Base-by-base conservation (phyloP, 805 yeast species). In the Ogataea neopini region DNA sequence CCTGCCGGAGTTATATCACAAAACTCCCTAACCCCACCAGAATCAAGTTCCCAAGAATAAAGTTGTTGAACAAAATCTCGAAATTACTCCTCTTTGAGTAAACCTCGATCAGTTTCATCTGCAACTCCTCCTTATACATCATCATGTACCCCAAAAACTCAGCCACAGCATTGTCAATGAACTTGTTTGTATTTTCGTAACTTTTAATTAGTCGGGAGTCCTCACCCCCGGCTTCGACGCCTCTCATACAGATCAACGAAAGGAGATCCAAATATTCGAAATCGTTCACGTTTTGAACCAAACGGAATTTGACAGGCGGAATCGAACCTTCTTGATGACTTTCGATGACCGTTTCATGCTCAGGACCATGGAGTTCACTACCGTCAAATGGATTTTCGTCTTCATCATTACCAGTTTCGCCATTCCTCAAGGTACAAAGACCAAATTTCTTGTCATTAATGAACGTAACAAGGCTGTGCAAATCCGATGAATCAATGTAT, bases 401-500 rank as follows among this genome's bases (percentile, higher is more conserved):
- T 2, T 46, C 36, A 2, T 53, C 60, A 14, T 38, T 45, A 18
- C 22, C 25, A 17, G 50, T 48, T 14, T 43, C 43, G 9, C 22
- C 22, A 9, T 15, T n/a, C 34, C 34, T 7, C 34, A 34, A 18
- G 3, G 62, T 54, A 11, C 62, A 54, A 13, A 57, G 48, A 4
- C 68, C 68, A 48, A 56, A 60, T 29, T 61, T 69, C 56, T 67
- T 73, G 51, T 71, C 72, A 56, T 86, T 86, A 34, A 86, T 76
- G 51, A 77, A 84, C 2, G 83, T 69, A 9, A 86, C 74, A 40
- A 86, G 67, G 0, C 86, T 80, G 52, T 81, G 74, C 56, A 86
- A 64, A 56, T 84, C 84, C 14, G 80, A 79, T 42, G 80, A 63
- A 1, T 84, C 72, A 6, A 85, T 67, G 46, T 83, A 82, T 13